Base-by-base conservation (phyloP, 108 stramenopile species). In the Fistulifera pelliculosa region DNA sequence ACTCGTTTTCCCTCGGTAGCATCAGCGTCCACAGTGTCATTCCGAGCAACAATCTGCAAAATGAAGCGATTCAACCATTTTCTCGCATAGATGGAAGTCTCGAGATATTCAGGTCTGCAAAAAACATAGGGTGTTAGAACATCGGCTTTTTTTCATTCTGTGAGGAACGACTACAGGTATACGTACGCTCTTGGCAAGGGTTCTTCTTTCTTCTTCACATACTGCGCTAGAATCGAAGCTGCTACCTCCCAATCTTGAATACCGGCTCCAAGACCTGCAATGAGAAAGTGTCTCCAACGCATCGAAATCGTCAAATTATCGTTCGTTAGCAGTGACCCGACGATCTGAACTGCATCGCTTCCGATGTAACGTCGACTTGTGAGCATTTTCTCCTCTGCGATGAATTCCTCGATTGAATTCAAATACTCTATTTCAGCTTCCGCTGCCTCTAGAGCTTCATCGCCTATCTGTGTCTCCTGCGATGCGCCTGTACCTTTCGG, bases 171-270 rank as follows among this genome's bases (percentile, higher is more conserved):
- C 27, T 22, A 54, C 39, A 40, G 43, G 16, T 27, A 44, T 39
- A 75, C 75, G 66, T 49, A 70, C 73, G 77, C 31, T 35, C 31
- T 35, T 8, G 31, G 31, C 31, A 71, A 61, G 41, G 50, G 22
- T 28, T 21, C 7, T 43, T 43, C 56, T 38, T 64, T 66, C 5
- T 50, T 40, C 44, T 54, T 53, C 13, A 31, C 55, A 3, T 73
- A 50, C 27, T 64, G 28, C 23, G 49, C 62, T 19, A 83, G 47
- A 1, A 90, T 65, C 11, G 52, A 49, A 10, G 80, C 80, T 18
- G 88, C 88, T 45, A 45, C 56, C 52, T 90, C 88, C 80, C 82
- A 90, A 12, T 81, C 82, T 31, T 41, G 52, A 27, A 90, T 86
- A 11, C 80, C 88, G 39, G 65, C 64, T 13, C 82, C 88, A 1